A percentile compares a stretch with the other conserved stretches of the same genome.
These are phyloP conservation scores for Colletotrichum camelliae DNA, from an alignment of 2,329 filamentous ascomycete genomes.

Conservation along the genomic window DNA sequence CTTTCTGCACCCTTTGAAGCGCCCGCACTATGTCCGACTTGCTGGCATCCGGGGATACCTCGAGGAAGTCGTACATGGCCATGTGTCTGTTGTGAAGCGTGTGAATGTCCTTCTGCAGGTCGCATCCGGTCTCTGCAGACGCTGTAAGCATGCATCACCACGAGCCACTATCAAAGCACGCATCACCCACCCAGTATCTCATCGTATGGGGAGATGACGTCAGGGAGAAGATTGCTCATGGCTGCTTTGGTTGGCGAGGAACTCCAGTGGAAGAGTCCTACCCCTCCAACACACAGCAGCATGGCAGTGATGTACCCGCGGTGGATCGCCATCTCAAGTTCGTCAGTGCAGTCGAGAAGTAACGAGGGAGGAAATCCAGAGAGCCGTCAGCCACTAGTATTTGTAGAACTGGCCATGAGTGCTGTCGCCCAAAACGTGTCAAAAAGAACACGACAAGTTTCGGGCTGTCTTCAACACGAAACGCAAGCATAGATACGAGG, in stretches of 20 bases:
- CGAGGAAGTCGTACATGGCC: neutral
- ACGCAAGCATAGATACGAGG: neutral
- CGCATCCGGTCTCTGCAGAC: neutral
- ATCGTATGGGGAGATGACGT: neutral
- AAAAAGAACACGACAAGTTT: neutral
- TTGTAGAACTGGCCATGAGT: neutral
- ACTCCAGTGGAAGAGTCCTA: neutral
- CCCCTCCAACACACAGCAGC: neutral
- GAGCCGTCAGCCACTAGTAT: neutral
- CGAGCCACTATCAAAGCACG: fast-evolving
- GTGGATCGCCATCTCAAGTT: neutral
- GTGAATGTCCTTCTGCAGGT: neutral
- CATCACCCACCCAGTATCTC: neutral
- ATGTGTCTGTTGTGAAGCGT: neutral
- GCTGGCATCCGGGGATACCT: neutral
- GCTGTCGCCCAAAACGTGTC: neutral
- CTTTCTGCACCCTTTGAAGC: neutral
- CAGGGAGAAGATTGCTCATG: neutral
- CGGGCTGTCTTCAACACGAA: neutral
- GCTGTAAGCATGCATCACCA: neutral
- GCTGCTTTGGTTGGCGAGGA: neutral
- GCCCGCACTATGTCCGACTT: neutral
- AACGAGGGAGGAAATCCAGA: neutral
- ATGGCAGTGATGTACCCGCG: neutral
- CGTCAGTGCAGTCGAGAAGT: neutral